Evolutionary conservation across 495 filamentous ascomycete genomes (phyloP).

Genomic region (Cercophora sp.): DNA sequence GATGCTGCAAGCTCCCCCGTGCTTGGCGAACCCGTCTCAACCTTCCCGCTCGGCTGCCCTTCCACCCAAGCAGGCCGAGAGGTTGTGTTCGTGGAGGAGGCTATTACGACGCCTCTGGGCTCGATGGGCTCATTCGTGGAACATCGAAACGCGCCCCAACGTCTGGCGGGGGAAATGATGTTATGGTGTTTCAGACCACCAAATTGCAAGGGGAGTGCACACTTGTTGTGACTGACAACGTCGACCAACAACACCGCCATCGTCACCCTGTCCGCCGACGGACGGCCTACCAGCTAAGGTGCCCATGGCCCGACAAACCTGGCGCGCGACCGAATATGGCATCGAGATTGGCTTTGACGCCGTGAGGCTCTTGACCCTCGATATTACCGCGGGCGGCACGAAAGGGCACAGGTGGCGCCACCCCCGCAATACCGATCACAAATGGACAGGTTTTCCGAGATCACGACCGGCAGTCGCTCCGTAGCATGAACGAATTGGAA

Average conservation of each 20-base stretch:
- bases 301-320: not conserved
- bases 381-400: not conserved
- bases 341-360: not conserved
- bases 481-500: not conserved
- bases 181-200: constrained; percentile 4
- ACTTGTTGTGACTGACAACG: too few relatives aligned
- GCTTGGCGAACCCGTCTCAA: constrained; percentile 10
- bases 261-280: too few relatives aligned
- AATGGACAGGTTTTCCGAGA: not conserved
- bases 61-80: not conserved
- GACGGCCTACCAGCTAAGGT: too few relatives aligned
- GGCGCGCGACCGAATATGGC: not conserved
- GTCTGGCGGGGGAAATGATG: constrained; percentile 7
- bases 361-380: not conserved
- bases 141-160: constrained; percentile 3
- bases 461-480: not conserved
- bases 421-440: not conserved
- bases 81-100: too few relatives aligned
- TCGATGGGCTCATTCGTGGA: too few relatives aligned
- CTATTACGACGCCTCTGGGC: too few relatives aligned
- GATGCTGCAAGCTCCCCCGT: too few relatives aligned
- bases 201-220: not conserved
- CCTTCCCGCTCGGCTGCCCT: constrained; percentile 1
- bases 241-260: too few relatives aligned
- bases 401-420: not conserved